phyloP scores from a whole-genome alignment of 2,329 filamentous ascomycete genomes.

The Exophiala dermatitidis region DNA sequence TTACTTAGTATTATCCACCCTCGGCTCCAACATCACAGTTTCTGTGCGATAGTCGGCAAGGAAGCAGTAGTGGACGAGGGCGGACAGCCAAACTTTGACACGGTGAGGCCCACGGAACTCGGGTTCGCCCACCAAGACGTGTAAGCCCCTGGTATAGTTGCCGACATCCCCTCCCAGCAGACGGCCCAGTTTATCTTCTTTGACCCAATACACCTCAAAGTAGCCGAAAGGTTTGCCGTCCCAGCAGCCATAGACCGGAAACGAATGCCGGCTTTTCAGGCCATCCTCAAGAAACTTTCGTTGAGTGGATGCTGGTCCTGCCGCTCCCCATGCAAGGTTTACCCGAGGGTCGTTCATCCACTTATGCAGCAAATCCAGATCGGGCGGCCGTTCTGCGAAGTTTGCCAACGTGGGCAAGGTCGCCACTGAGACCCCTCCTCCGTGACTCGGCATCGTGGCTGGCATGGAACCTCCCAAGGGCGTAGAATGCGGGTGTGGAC shows the following conservation, averaged over 20 bases:
- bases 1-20: slow-evolving; percentile 84
- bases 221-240: slow-evolving; percentile 93
- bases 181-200: slow-evolving; percentile 73
- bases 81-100: slow-evolving; percentile 73
- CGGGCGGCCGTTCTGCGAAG: slow-evolving; percentile 46
- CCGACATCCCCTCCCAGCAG: slow-evolving; percentile 58
- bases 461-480: slow-evolving; percentile 39
- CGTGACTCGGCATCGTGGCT: slow-evolving; percentile 24
- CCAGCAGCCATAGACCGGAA: slow-evolving; percentile 89
- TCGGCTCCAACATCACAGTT: slow-evolving; percentile 76
- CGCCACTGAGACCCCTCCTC: slow-evolving; percentile 26
- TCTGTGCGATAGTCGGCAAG: slow-evolving; percentile 72
- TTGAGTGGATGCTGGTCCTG: slow-evolving; percentile 49
- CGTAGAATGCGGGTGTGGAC: slow-evolving; percentile 58
- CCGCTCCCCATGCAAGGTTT: slow-evolving; percentile 73
- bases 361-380: slow-evolving; percentile 64
- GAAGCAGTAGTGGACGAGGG: slow-evolving; percentile 80
- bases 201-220: slow-evolving; percentile 98
- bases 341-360: slow-evolving; percentile 90
- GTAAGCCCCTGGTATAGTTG: slow-evolving; percentile 82
- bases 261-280: slow-evolving; percentile 64
- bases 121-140: slow-evolving; percentile 84
- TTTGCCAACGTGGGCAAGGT: slow-evolving; percentile 33
- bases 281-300: slow-evolving; percentile 61
- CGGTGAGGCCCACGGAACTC: slow-evolving; percentile 75